A percentile compares a stretch with the other conserved stretches of the same genome.
Conservation (phyloP, 768 basidiomycete species). For the Grammothele lineata region DNA sequence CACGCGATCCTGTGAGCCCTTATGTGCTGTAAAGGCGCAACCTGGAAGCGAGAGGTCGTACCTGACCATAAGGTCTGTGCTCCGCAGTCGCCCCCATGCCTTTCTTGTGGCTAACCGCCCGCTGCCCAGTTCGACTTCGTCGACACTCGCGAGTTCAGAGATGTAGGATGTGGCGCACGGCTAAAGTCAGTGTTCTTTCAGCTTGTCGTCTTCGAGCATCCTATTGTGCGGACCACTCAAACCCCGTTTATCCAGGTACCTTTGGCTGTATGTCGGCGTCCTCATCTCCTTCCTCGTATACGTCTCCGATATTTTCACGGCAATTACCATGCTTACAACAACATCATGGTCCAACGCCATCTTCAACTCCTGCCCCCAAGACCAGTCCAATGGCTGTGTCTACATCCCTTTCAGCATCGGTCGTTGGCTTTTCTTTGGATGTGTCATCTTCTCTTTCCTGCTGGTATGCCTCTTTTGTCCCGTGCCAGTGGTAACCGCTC, state of each 20-base stretch:
- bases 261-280: slow-evolving; percentile 89
- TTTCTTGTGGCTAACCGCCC: neutral
- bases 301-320: slow-evolving; percentile 96
- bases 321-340: slow-evolving; percentile 92
- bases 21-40: slow-evolving; percentile 73
- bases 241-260: slow-evolving; percentile 81
- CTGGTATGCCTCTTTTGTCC: slow-evolving; percentile 68
- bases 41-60: slow-evolving; percentile 97
- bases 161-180: slow-evolving; percentile 83
- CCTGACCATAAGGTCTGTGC: slow-evolving; percentile 90
- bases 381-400: slow-evolving; percentile 60
- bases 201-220: too few relatives aligned
- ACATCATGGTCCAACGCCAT: slow-evolving; percentile 90
- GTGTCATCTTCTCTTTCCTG: slow-evolving; percentile 97
- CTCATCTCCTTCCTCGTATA: slow-evolving; percentile 97
- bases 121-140: slow-evolving; percentile 87
- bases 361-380: slow-evolving; percentile 63
- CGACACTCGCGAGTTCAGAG: slow-evolving; percentile 88
- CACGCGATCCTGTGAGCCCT: slow-evolving; percentile 17
- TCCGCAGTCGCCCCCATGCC: neutral
- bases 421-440: slow-evolving; percentile 96
- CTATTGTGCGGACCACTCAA: too few relatives aligned
- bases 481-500: slow-evolving; percentile 3
- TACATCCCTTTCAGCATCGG: slow-evolving; percentile 85
- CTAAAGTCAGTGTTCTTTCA: slow-evolving; percentile 66